Percentiles rank a stretch among this genome's conserved stretches.
Evolutionary conservation across 2,329 filamentous ascomycete species (phyloP).

Genomic region (Colletotrichum euphorbiae): DNA sequence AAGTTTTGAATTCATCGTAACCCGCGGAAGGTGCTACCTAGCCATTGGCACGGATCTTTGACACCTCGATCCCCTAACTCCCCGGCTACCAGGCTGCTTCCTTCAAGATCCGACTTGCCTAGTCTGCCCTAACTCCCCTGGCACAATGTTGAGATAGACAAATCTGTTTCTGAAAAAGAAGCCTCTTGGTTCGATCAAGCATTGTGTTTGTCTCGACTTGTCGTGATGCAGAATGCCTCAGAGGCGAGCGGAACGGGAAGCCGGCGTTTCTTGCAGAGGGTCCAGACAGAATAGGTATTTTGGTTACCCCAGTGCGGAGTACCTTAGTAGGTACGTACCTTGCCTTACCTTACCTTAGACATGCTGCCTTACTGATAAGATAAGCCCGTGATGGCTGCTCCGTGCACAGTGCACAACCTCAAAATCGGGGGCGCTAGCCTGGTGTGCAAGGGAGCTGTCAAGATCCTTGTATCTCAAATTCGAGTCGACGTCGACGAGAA

Average conservation of each 20-base stretch:
- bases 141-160: background rate
- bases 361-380: background rate
- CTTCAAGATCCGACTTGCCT: background rate
- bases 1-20: too few species aligned
- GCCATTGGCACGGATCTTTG: background rate
- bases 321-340: too few species aligned
- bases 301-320: too few species aligned
- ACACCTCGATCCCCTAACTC: background rate
- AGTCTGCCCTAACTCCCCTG: slow-evolving; percentile 1
- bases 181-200: too few species aligned
- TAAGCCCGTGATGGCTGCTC: background rate
- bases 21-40: background rate
- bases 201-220: too few species aligned
- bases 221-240: too few species aligned
- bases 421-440: slow-evolving; percentile 11
- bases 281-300: too few species aligned
- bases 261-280: background rate
- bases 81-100: background rate
- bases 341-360: too few species aligned
- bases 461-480: slow-evolving; percentile 32
- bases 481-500: slow-evolving; percentile 1
- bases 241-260: background rate
- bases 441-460: slow-evolving; percentile 17
- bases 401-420: slow-evolving; percentile 19
- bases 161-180: too few species aligned